Percentiles rank a stretch among this genome's conserved stretches.
Evolutionary conservation across 768 basidiomycete genomes (phyloP).

Genomic region (Calocybe indica): DNA sequence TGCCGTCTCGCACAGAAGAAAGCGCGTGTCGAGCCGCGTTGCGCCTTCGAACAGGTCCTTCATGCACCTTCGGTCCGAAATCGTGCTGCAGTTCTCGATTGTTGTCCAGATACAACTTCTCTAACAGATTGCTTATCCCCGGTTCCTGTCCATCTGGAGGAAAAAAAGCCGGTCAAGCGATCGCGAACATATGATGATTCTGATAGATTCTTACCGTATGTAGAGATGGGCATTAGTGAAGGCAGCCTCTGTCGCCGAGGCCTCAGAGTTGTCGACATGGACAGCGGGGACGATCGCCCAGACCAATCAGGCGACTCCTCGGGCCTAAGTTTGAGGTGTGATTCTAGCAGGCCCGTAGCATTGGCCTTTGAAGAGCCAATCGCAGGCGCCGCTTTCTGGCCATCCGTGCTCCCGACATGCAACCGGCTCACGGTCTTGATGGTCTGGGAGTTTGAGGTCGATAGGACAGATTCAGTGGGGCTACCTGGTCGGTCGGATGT

Average conservation of each 20-base stretch:
- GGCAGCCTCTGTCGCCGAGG: constrained; percentile 41
- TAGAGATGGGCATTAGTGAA: constrained; percentile 57
- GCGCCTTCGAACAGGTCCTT: constrained; percentile 74
- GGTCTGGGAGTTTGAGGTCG: constrained; percentile 60
- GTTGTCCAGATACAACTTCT: constrained; percentile 85
- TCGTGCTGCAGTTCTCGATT: constrained; percentile 82
- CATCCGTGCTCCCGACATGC: constrained; percentile 67
- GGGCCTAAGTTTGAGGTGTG: constrained; percentile 59
- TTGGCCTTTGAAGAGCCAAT: constrained; percentile 81
- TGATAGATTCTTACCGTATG: constrained; percentile 48
- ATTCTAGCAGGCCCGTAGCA: constrained; percentile 77
- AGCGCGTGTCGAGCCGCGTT: constrained; percentile 67
- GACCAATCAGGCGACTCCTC: constrained; percentile 70
- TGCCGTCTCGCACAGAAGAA: constrained; percentile 52
- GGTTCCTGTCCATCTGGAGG: constrained; percentile 80
- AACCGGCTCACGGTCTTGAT: constrained; percentile 54
- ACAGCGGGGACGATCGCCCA: constrained; percentile 73
- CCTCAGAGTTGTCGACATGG: constrained; percentile 50
- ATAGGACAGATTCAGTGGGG: constrained; percentile 79
- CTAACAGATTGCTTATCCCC: constrained; percentile 82
- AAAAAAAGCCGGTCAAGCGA: background rate
- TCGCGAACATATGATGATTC: too few species aligned
- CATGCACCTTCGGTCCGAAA: constrained; percentile 84
- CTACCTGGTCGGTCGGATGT: constrained; percentile 58
- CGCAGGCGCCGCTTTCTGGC: constrained; percentile 85